Conservation (phyloP, 2,329 filamentous ascomycete genomes). For the Metarhizium rileyi region DNA sequence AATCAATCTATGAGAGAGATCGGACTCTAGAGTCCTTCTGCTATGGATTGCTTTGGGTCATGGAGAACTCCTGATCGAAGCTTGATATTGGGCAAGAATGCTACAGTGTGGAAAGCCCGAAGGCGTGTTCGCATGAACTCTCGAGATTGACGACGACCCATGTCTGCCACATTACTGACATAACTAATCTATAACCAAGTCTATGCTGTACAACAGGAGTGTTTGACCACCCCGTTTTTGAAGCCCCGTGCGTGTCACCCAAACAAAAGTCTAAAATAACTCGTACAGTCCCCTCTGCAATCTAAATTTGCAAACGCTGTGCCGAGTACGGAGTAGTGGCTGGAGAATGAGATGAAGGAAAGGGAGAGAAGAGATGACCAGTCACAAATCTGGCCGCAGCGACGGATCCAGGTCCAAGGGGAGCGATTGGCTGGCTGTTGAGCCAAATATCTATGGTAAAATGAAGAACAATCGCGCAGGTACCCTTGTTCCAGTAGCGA, state of each 20-base stretch:
- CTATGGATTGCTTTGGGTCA: background rate
- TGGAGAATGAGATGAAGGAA: constrained; percentile 6
- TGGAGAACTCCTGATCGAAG: background rate
- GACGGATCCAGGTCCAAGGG: background rate
- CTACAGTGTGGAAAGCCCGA: background rate
- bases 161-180: background rate
- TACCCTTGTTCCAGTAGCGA: background rate
- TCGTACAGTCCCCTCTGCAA: background rate
- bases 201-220: background rate
- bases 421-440: background rate
- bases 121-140: background rate
- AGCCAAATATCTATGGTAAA: background rate
- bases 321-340: background rate
- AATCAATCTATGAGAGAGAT: background rate
- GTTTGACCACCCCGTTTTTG: background rate
- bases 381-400: constrained; percentile 4
- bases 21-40: background rate
- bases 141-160: no score
- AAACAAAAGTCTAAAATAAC: background rate
- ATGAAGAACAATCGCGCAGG: background rate
- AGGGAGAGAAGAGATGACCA: constrained; percentile 6
- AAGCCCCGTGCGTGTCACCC: background rate
- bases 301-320: background rate
- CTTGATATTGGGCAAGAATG: background rate
- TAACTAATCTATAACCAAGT: background rate